Evolutionary conservation across 73 alveolate species (phyloP), one percentile per base, ranked within the genome.

Genomic region (Paramecium sonneborni): DNA sequence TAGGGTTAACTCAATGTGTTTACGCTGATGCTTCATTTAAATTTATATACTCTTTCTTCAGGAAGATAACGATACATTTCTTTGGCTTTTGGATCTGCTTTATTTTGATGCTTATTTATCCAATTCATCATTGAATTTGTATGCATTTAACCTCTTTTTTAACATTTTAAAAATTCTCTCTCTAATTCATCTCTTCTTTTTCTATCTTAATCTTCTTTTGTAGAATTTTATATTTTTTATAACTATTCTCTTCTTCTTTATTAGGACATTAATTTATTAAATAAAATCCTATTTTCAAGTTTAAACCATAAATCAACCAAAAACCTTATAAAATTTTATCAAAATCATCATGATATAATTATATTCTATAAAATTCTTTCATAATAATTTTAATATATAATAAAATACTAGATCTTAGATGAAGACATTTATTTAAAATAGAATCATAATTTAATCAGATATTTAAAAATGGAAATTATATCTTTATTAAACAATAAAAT

Each of bases 61-160:
- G 86, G 86, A 2, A 72, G 26, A 37, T 72, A 72, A 14, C 86
- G 86, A 72, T 72, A 72, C 86, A 72, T 72, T 38, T 72, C 86
- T 10, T 72, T 72, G 35, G 86, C 86, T 18, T 72, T 20, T 5
- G 86, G 86, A 72, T 72, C 44, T 21, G 35, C 35, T 72, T 72
- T 72, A 72, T 37, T 72, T 37, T 72, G 57, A 32, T 38, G 55
- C 11, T 72, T 72, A 34, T 72, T 72, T 15, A 72, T 32, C 86
- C 86, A 72, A 72, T 32, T 72, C 86, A 72, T 72, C 55, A 35
- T 72, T 35, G 86, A 32, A 28, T 30, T 35, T 0, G 86, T 72
- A 14, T 72, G 86, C 86, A 72, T 32, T 72, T 72, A 15, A 41
- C 86, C 57, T 72, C 86, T 72, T 8, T 32, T 72, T 72, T 72